phyloP scores from a whole-genome alignment of 768 basidiomycete species.

The Tricholoma hemisulphureum region DNA sequence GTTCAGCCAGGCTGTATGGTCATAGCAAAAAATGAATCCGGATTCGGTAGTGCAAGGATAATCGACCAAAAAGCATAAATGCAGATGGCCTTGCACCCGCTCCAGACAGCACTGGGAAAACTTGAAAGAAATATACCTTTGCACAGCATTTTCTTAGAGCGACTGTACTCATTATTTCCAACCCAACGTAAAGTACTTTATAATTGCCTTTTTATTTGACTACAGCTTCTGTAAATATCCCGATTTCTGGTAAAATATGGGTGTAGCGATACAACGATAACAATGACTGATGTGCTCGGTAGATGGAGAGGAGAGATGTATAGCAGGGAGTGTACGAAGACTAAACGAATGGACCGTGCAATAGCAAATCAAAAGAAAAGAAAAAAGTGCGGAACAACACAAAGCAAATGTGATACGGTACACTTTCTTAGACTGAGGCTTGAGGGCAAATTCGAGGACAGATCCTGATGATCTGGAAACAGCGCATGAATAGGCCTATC shows the following conservation, averaged over 20 bases:
- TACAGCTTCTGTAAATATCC: constrained; percentile 1
- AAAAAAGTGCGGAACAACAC: not conserved
- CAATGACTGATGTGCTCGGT: constrained; percentile 19
- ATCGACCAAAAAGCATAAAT: no score
- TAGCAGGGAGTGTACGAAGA: constrained; percentile 6
- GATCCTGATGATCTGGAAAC: not conserved
- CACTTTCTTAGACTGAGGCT: not conserved
- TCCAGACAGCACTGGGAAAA: no score
- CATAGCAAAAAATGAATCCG: no score
- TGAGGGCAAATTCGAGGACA: not conserved
- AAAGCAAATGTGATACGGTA: constrained; percentile 5
- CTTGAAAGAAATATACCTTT: no score
- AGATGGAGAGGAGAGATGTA: constrained; percentile 12
- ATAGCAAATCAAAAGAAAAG: constrained; percentile 1
- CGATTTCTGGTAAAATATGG: constrained; percentile 9
- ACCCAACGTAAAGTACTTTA: not conserved
- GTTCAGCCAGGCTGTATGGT: no score
- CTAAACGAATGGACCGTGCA: not conserved
- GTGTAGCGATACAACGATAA: constrained; percentile 22
- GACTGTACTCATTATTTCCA: no score
- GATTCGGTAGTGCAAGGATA: no score
- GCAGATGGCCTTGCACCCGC: no score
- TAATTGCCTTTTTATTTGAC: not conserved
- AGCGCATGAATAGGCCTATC: constrained; percentile 1
- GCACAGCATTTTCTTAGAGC: no score